These are phyloP conservation scores for Apophysomyces elegans DNA, from an alignment of 371 early-diverging fungal species.

Conservation along the genomic window DNA sequence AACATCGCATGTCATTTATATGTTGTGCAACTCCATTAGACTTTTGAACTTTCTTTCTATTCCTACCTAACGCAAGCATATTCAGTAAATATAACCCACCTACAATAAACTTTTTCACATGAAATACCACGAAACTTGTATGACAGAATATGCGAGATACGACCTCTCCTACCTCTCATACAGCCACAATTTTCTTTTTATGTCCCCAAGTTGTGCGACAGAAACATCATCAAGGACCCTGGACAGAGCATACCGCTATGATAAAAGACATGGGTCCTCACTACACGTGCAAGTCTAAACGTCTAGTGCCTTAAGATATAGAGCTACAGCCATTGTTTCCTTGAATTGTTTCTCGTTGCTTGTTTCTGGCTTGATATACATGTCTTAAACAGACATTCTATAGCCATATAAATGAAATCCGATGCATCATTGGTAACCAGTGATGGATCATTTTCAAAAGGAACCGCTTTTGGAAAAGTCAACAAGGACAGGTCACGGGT, in stretches of 20 bases:
- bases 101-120: slow-evolving; percentile 1
- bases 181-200: slow-evolving; percentile 3
- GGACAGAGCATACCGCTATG: neutral
- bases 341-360: too few relatives aligned
- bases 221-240: slow-evolving; percentile 8
- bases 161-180: neutral
- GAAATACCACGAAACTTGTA: neutral
- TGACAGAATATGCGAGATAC: slow-evolving; percentile 1
- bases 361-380: too few relatives aligned
- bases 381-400: too few relatives aligned
- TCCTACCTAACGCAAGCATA: neutral
- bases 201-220: neutral
- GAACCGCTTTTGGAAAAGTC: too few relatives aligned
- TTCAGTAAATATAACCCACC: neutral
- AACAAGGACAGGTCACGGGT: too few relatives aligned
- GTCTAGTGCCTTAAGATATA: too few relatives aligned
- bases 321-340: too few relatives aligned
- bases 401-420: too few relatives aligned
- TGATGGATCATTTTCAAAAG: too few relatives aligned
- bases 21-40: neutral
- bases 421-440: too few relatives aligned
- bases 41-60: neutral
- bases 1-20: neutral
- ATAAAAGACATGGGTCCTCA: neutral
- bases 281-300: too few relatives aligned